phyloP scores from a whole-genome alignment of 352 stramenopile species.

The Pythium dissotocum region DNA sequence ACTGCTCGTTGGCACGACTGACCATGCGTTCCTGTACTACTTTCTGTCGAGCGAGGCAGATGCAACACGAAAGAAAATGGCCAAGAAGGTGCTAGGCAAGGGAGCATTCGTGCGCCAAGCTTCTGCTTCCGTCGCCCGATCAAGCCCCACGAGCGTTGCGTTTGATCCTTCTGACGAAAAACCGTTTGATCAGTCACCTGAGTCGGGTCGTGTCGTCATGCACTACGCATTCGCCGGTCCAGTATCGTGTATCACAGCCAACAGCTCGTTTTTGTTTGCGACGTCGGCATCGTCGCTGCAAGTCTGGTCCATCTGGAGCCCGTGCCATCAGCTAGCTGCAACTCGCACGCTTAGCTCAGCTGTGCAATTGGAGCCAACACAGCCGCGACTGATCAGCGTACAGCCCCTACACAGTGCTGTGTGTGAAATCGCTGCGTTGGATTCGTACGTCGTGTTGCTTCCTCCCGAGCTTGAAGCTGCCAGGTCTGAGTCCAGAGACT shows the following conservation, averaged over 20 bases:
- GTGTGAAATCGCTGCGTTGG: constrained; percentile 60
- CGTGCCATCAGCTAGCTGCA: constrained; percentile 75
- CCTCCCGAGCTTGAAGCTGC: constrained; percentile 28
- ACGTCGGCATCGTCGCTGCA: constrained; percentile 67
- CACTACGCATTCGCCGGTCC: constrained; percentile 76
- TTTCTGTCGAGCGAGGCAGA: constrained; percentile 76
- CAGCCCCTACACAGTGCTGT: constrained; percentile 29
- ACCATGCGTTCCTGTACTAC: constrained; percentile 81
- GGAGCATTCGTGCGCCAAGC: constrained; percentile 42
- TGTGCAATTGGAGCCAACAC: constrained; percentile 65
- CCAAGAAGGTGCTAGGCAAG: constrained; percentile 69
- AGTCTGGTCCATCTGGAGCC: constrained; percentile 88
- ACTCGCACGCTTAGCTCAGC: constrained; percentile 57
- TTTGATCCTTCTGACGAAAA: constrained; percentile 29
- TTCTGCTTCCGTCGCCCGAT: constrained; percentile 31
- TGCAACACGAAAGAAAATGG: constrained; percentile 74
- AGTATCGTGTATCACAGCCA: constrained; percentile 68
- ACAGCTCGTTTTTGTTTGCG: constrained; percentile 86
- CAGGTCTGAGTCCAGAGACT: constrained; percentile 16
- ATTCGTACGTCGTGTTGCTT: constrained; percentile 76
- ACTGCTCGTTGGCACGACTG: constrained; percentile 61
- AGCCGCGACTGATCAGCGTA: constrained; percentile 68
- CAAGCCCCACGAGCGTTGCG: constrained; percentile 38
- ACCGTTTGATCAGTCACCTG: constrained; percentile 36
- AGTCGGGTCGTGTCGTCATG: constrained; percentile 79